Percentiles rank a stretch among this genome's conserved stretches.
phyloP scores from a whole-genome alignment of 208 protist species.

The Zelonia costaricensis region DNA sequence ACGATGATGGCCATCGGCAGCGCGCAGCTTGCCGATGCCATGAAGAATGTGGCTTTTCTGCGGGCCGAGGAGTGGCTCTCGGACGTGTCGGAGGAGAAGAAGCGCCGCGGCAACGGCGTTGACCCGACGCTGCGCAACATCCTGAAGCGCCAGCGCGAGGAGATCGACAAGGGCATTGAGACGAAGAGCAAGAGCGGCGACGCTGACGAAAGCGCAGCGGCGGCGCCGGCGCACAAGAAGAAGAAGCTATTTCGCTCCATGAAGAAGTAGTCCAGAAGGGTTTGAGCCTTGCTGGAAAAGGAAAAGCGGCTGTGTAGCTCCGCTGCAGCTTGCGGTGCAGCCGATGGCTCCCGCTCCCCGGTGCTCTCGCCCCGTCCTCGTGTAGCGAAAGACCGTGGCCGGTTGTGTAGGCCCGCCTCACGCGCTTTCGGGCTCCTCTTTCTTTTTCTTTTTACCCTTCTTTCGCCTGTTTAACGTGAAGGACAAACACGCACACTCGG shows the following conservation, averaged over 20 bases:
- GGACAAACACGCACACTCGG: no score
- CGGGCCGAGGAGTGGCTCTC: slow-evolving; percentile 84
- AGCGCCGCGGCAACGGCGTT: slow-evolving; percentile 49
- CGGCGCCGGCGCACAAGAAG: slow-evolving; percentile 36
- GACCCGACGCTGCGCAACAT: slow-evolving; percentile 75
- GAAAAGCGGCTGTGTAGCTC: no score
- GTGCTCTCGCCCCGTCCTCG: no score
- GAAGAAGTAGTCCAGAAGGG: slow-evolving; percentile 63
- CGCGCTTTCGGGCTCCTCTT: no score
- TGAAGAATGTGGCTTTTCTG: slow-evolving; percentile 85
- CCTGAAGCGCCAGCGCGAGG: slow-evolving; percentile 70
- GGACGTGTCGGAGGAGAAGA: slow-evolving; percentile 48
- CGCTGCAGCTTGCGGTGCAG: no score
- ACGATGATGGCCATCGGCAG: slow-evolving; percentile 74
- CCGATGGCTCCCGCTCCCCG: no score
- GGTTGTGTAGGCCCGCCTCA: no score
- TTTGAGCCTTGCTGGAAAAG: no score
- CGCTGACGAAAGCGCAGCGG: background rate
- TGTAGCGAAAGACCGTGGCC: no score
- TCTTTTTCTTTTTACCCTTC: background rate
- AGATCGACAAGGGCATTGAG: slow-evolving; percentile 34
- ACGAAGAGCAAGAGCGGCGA: slow-evolving; percentile 8
- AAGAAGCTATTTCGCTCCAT: slow-evolving; percentile 73
- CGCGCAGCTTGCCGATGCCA: slow-evolving; percentile 62
- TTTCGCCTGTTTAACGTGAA: background rate